A percentile compares a stretch with the other conserved stretches of the same genome.
phyloP scores from a whole-genome alignment of 352 stramenopile genomes.

The Globisporangium uncinulatum region DNA sequence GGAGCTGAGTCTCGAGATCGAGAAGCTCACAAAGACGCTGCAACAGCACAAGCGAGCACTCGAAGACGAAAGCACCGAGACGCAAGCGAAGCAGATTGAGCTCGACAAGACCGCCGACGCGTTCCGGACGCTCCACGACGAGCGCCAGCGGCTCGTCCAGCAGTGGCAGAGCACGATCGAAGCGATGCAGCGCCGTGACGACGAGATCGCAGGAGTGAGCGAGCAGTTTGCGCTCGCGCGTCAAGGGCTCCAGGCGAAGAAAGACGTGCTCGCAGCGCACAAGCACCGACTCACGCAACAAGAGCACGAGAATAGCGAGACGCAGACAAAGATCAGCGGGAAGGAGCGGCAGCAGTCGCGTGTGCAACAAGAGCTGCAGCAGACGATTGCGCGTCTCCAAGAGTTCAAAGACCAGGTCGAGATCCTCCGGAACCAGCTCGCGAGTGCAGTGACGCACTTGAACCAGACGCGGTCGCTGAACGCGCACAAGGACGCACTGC shows the following conservation, averaged over 20 bases:
- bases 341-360: constrained; percentile 69
- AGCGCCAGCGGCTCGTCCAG: constrained; percentile 91
- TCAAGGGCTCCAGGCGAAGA: constrained; percentile 45
- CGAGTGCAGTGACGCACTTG: constrained; percentile 78
- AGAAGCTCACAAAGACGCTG: constrained; percentile 89
- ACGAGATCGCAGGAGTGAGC: constrained; percentile 90
- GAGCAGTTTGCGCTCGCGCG: constrained; percentile 81
- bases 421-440: constrained; percentile 89
- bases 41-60: constrained; percentile 71
- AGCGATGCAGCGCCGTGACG: constrained; percentile 89
- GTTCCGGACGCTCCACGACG: constrained; percentile 90
- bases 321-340: constrained; percentile 58
- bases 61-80: constrained; percentile 88
- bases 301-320: constrained; percentile 82
- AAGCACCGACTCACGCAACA: constrained; percentile 79
- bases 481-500: constrained; percentile 51
- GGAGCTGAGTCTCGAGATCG: constrained; percentile 90
- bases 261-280: constrained; percentile 70
- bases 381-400: constrained; percentile 48
- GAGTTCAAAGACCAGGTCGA: constrained; percentile 91
- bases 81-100: constrained; percentile 94
- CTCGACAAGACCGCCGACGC: constrained; percentile 93
- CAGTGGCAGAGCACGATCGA: constrained; percentile 95
- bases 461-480: constrained; percentile 79
- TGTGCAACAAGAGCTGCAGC: constrained; percentile 63